These are phyloP conservation scores for Andrographis paniculata DNA, from an alignment of 305 asterid genomes.

Conservation along the genomic window DNA sequence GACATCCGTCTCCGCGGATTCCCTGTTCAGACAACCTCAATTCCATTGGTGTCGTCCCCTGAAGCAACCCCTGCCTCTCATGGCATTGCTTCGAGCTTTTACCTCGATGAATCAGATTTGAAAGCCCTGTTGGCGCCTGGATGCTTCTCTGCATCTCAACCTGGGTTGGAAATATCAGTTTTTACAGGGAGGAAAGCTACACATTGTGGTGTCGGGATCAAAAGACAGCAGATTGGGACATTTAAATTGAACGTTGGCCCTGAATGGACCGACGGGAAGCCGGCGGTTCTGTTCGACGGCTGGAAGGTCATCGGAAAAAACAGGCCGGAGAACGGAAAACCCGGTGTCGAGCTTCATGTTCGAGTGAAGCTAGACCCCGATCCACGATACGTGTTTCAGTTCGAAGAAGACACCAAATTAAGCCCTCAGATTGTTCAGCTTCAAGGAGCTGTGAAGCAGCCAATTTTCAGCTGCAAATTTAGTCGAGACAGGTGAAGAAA, in stretches of 20 bases:
- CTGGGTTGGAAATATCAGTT: constrained; percentile 69
- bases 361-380: constrained; percentile 85
- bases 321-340: constrained; percentile 56
- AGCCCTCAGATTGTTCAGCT: constrained; percentile 88
- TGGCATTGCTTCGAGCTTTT: constrained; percentile 63
- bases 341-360: constrained; percentile 75
- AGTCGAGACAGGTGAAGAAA: constrained; percentile 66
- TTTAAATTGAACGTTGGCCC: constrained; percentile 76
- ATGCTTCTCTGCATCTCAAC: constrained; percentile 57
- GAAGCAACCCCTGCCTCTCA: constrained; percentile 54
- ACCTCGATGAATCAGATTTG: constrained; percentile 77
- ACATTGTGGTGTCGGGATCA: constrained; percentile 69
- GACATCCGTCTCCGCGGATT: constrained; percentile 93
- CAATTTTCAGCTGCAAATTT: constrained; percentile 92
- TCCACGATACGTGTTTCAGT: constrained; percentile 84
- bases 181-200: constrained; percentile 70
- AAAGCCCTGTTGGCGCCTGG: constrained; percentile 65
- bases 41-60: constrained; percentile 69
- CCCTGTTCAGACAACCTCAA: constrained; percentile 74
- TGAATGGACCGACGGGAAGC: constrained; percentile 82
- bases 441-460: constrained; percentile 71
- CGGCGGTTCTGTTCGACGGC: constrained; percentile 63
- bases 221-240: constrained; percentile 71
- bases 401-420: constrained; percentile 70
- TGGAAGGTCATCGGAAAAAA: constrained; percentile 86